Percentiles rank a stretch among this genome's conserved stretches.
These are phyloP conservation scores for Neurospora sp. DNA, from an alignment of 495 filamentous ascomycete species.

Conservation along the genomic window DNA sequence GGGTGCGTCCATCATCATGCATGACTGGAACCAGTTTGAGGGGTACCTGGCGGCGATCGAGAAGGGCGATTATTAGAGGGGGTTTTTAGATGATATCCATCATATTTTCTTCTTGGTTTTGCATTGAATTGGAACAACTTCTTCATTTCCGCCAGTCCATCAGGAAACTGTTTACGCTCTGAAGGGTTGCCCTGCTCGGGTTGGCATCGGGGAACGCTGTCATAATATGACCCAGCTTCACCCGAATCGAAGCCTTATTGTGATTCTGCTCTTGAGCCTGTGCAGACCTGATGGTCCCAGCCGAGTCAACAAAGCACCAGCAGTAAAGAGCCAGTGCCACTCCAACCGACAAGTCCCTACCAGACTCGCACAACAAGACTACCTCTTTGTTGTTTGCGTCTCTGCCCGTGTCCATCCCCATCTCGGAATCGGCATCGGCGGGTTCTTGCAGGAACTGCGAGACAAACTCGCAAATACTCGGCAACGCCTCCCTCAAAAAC, in stretches of 20 bases:
- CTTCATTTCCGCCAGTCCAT: conserved; percentile 45
- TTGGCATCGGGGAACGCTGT: conserved; percentile 64
- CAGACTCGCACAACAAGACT: conserved; percentile 30
- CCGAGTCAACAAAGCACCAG: conserved; percentile 25
- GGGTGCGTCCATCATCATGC: conserved; percentile 70
- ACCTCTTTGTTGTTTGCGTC: conserved; percentile 14
- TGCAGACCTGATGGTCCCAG: conserved; percentile 17
- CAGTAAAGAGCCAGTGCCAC: conserved; percentile 41
- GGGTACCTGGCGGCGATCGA: conserved; percentile 60
- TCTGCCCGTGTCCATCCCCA: background rate
- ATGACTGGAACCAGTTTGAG: conserved; percentile 75
- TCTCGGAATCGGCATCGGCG: background rate
- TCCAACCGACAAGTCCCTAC: conserved; percentile 34
- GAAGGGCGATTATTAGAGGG: conserved; percentile 16
- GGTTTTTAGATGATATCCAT: conserved; percentile 2
- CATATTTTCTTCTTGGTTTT: background rate
- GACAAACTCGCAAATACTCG: conserved; percentile 42
- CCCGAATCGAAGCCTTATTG: conserved; percentile 67
- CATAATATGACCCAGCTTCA: conserved; percentile 68
- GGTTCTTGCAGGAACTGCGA: conserved; percentile 13
- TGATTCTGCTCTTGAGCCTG: conserved; percentile 27
- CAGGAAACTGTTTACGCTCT: conserved; percentile 80
- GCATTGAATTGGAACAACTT: background rate
- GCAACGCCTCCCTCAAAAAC: conserved; percentile 58
- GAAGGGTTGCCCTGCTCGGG: conserved; percentile 69